Percentiles rank a stretch among this genome's conserved stretches.
phyloP scores from a whole-genome alignment of 352 stramenopile species.

The Pythium brassicae region DNA sequence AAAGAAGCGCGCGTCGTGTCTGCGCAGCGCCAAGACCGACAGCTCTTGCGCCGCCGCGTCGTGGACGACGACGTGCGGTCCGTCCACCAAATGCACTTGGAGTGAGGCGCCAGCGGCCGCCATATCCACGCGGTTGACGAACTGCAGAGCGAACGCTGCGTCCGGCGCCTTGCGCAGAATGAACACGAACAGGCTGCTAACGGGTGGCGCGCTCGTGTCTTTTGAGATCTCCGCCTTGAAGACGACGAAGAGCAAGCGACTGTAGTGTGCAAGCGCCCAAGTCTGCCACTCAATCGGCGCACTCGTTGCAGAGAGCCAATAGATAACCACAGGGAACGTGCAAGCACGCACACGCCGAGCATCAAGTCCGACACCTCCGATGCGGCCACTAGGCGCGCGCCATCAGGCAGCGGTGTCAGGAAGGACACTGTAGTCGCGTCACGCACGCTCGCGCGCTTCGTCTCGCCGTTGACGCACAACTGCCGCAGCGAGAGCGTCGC shows the following conservation, averaged over 20 bases:
- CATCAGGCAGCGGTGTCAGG: slow-evolving; percentile 15
- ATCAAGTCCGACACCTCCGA: slow-evolving; percentile 32
- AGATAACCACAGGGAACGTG: background rate
- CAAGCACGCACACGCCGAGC: slow-evolving; percentile 30
- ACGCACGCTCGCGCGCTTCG: slow-evolving; percentile 3
- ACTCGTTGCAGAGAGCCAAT: background rate
- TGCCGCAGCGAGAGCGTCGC: slow-evolving; percentile 11
- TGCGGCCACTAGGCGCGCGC: slow-evolving; percentile 29
- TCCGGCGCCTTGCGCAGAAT: background rate
- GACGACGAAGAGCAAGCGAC: slow-evolving; percentile 7
- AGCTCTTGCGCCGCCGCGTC: slow-evolving; percentile 5
- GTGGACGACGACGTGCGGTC: slow-evolving; percentile 33
- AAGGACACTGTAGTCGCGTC: slow-evolving; percentile 5
- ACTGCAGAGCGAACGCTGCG: slow-evolving; percentile 3
- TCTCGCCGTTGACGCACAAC: slow-evolving; percentile 9
- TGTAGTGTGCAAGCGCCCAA: background rate
- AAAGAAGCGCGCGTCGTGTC: slow-evolving; percentile 19
- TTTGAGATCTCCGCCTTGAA: slow-evolving; percentile 1
- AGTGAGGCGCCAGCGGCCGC: background rate
- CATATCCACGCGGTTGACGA: slow-evolving; percentile 14
- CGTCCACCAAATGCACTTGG: slow-evolving; percentile 30
- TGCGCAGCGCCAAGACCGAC: slow-evolving; percentile 19
- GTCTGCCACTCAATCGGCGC: background rate
- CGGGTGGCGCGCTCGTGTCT: background rate
- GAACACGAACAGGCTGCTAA: slow-evolving; percentile 10